phyloP scores from a whole-genome alignment of 805 yeast species.

The Ogataea wickerhamii region DNA sequence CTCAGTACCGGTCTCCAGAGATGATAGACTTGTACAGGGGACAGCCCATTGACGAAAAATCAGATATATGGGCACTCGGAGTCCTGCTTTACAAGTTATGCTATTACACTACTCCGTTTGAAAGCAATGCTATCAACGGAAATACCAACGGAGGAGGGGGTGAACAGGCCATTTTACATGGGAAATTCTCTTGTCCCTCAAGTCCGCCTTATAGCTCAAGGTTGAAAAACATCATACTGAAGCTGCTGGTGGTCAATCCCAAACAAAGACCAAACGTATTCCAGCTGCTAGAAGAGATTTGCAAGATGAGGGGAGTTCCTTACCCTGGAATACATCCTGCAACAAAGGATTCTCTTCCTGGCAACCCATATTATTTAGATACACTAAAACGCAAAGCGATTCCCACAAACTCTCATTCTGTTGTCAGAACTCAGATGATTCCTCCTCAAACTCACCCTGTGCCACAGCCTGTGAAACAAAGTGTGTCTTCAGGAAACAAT shows the following conservation, averaged over 20 bases:
- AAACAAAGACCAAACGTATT: slow-evolving; percentile 68
- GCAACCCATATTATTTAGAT: too few species aligned
- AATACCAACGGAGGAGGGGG: slow-evolving; percentile 40
- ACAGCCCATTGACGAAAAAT: slow-evolving; percentile 82
- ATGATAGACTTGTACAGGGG: slow-evolving; percentile 88
- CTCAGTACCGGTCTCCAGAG: slow-evolving; percentile 93
- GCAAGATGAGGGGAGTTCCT: slow-evolving; percentile 52
- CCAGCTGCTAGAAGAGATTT: slow-evolving; percentile 66
- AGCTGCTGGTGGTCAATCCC: slow-evolving; percentile 63
- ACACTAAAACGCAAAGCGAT: neutral
- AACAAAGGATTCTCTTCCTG: slow-evolving; percentile 14
- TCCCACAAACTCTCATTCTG: neutral
- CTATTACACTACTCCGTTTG: slow-evolving; percentile 88
- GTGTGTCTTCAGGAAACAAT: slow-evolving; percentile 1
- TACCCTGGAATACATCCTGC: slow-evolving; percentile 31
- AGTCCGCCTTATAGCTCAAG: slow-evolving; percentile 58
- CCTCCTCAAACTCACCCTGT: neutral
- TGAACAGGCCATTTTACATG: slow-evolving; percentile 60
- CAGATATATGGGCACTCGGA: slow-evolving; percentile 97
- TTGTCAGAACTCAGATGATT: neutral
- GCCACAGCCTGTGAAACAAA: slow-evolving; percentile 1
- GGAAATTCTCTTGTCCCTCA: slow-evolving; percentile 49
- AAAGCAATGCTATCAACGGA: slow-evolving; percentile 39
- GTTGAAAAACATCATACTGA: slow-evolving; percentile 59
- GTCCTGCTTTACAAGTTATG: slow-evolving; percentile 85